Conservation (phyloP, 257 asterid genomes). For the Nicotiana otophora region DNA sequence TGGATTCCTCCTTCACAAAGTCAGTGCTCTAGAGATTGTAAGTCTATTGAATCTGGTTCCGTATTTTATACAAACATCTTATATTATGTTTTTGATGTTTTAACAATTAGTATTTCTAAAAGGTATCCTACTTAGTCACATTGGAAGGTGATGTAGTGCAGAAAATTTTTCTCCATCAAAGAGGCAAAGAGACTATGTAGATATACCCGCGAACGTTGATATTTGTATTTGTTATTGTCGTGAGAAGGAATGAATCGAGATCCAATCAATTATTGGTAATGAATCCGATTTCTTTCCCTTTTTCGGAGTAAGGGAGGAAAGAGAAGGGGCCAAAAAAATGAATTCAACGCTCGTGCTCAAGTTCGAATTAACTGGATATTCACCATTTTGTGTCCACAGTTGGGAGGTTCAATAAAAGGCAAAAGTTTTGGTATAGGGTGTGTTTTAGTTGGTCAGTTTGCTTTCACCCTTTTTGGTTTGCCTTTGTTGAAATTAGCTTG, state of each 20-base stretch:
- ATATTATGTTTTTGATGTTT: background rate
- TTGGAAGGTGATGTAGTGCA: slow-evolving; percentile 46
- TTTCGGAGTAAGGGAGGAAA: background rate
- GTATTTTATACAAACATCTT: background rate
- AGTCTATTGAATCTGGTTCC: slow-evolving; percentile 13
- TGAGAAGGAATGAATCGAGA: background rate
- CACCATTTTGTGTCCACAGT: background rate
- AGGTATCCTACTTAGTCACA: slow-evolving; percentile 46
- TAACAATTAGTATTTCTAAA: background rate
- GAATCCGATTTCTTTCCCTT: background rate
- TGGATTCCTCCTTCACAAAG: slow-evolving; percentile 51
- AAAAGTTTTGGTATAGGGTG: background rate
- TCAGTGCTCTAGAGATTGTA: slow-evolving; percentile 52
- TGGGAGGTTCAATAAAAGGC: background rate
- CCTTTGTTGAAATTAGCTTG: background rate
- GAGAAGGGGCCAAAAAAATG: background rate
- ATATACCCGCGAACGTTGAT: background rate
- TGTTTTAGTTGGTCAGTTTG: background rate
- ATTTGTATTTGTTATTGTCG: background rate
- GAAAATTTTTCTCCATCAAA: slow-evolving; percentile 32
- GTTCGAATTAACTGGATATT: background rate
- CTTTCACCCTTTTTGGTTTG: background rate
- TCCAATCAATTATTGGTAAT: background rate
- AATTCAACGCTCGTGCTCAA: background rate
- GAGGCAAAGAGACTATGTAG: slow-evolving; percentile 50